These are phyloP conservation scores for Vitis rotundifolia DNA, from an alignment of 164 flowering plant genomes.

Conservation along the genomic window DNA sequence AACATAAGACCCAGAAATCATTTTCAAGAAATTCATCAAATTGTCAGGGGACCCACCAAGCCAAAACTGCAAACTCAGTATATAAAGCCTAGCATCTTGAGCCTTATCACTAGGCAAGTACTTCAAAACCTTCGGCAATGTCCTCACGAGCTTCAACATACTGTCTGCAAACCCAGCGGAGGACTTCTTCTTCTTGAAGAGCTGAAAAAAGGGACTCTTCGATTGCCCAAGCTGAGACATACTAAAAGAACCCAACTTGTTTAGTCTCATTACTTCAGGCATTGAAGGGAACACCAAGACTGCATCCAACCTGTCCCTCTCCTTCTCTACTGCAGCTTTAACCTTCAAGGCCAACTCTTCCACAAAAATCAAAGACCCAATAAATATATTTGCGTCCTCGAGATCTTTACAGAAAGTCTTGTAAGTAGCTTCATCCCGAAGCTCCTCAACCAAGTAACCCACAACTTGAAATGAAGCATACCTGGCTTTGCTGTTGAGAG, in stretches of 20 bases:
- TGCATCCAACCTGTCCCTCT: slow-evolving; percentile 92
- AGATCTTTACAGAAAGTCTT: slow-evolving; percentile 77
- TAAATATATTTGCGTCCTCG: slow-evolving; percentile 89
- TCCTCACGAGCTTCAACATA: slow-evolving; percentile 97
- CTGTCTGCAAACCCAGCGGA: slow-evolving; percentile 91
- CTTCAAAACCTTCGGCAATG: slow-evolving; percentile 95
- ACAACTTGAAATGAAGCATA: slow-evolving; percentile 79
- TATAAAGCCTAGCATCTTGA: slow-evolving; percentile 93
- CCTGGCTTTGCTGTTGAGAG: slow-evolving; percentile 45
- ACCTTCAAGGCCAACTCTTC: slow-evolving; percentile 94
- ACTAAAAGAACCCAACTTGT: slow-evolving; percentile 92
- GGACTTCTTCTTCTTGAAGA: slow-evolving; percentile 86
- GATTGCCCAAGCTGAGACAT: slow-evolving; percentile 98
- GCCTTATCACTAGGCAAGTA: slow-evolving; percentile 98
- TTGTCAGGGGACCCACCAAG: slow-evolving; percentile 99
- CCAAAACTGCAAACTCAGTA: slow-evolving; percentile 96
- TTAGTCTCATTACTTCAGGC: slow-evolving; percentile 99
- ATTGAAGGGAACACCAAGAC: slow-evolving; percentile 97
- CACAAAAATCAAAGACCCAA: slow-evolving; percentile 94
- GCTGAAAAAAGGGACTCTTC: slow-evolving; percentile 92
- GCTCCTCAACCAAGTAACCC: slow-evolving; percentile 98
- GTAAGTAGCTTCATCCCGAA: slow-evolving; percentile 65
- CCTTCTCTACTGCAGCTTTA: slow-evolving; percentile 88
- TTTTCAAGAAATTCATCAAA: slow-evolving; percentile 83
- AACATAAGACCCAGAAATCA: slow-evolving; percentile 93